Evolutionary conservation across 2,329 filamentous ascomycete genomes (phyloP), one percentile per base, ranked within the genome.

Genomic region (Exophiala sideris): DNA sequence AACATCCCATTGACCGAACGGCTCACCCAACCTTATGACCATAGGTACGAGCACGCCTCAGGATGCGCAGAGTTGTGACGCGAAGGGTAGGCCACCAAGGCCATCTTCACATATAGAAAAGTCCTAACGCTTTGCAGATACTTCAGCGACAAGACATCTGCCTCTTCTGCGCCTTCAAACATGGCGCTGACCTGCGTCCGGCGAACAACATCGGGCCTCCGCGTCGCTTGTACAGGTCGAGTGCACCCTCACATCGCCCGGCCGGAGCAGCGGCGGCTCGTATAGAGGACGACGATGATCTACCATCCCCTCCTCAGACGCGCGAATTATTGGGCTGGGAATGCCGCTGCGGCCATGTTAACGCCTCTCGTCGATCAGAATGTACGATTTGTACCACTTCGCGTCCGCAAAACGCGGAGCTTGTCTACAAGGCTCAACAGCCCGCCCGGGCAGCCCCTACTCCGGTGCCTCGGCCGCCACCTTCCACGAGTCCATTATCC

Each of bases 71-170:
- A 47, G 46, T 54, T n/a, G 51, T 60, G 24, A 41, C 46, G 34
- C 47, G 45, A 34, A 59, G 45, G 45, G 58, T 60, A 53, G 24
- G 45, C 32, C n/a, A 3, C 18, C 16, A 14, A 29, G n/a, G 16
- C 12, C 4, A 5, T 38, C n/a, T 11, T 46, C 29, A 7, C 14
- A 12, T 10, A 12, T 10, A 16, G 3, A 18, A 33, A 56, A 33
- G 35, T 20, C 41, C 38, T 58, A 24, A 54, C 35, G n/a, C n/a
- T 7, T 21, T 21, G 21, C 57, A 72, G 71, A 61, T 74, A 48
- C 67, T 70, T 50, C 70, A 69, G 57, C 66, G 67, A 62, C 67
- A 69, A 55, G 66, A 67, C 58, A 58, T 72, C 64, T 71, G 73
- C 62, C 65, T 71, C 63, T 67, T 68, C 49, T 69, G 68, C 62